Base-by-base conservation (phyloP, 23 red algal genomes). In the Gracilaria gracilis region DNA sequence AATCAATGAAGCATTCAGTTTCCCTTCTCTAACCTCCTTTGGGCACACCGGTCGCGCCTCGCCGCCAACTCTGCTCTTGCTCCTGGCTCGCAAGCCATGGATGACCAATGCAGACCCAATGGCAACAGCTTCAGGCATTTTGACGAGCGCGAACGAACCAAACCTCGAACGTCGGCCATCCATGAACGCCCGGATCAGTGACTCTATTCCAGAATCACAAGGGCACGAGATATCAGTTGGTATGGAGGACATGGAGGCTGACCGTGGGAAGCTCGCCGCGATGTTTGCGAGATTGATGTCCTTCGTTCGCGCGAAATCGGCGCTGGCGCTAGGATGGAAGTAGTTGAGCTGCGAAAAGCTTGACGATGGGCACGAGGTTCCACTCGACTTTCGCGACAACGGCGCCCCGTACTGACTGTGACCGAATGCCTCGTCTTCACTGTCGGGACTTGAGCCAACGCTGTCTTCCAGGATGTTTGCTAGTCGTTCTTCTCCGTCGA, bases 171-270 rank as follows among this genome's bases (percentile, higher is more conserved):
- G 48, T 49, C 83, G 82, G 27, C 61, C 73, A 20, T 86, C 81
- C 92, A 94, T 87, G 64, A 94, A 87, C 50, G 92, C 58, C 39
- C 54, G 58, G 36, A 87, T 81, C 39, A 94, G 55, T 24, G 37
- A 50, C 49, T 86, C 82, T n/a, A 94, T 81, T 44, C 82, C 92
- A 51, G 82, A 53, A 61, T 86, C 90, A 79, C 90, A 93, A 19
- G 81, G 81, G 51, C 90, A 85, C 19, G 81, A 79, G 67, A 79
- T 79, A 49, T 80, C 90, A 34, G 49, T 77, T 25, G 78, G 62
- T 15, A 71, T 49, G 33, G 48, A 65, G 21, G 70, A 67, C 74
- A 81, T 81, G 33, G 86, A 81, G 7, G 33, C 74, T 24, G 73
- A 65, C 25, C 81, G 55, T 51, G 39, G 39, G 16, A 69, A 37